A percentile compares a stretch with the other conserved stretches of the same genome.
These are phyloP conservation scores for Saccharomyces jurei DNA, from an alignment of 805 yeast species.

Conservation along the genomic window DNA sequence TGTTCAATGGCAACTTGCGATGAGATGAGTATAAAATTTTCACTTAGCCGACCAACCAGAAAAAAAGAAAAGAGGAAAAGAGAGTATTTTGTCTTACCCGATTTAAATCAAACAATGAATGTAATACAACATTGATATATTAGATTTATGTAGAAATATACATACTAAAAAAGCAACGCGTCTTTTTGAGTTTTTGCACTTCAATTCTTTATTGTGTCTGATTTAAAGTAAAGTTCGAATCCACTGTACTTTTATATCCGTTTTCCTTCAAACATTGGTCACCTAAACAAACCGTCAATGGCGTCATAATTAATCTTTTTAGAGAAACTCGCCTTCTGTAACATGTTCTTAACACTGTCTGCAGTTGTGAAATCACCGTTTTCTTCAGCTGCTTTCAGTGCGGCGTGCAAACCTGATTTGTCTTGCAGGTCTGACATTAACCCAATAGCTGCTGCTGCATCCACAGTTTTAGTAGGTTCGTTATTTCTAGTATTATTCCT, in stretches of 20 bases:
- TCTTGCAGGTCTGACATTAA: slow-evolving; percentile 17
- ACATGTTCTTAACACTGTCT: slow-evolving; percentile 70
- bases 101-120: not conserved
- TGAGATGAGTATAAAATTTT: slow-evolving; percentile 10
- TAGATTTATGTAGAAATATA: not conserved
- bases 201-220: not conserved
- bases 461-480: slow-evolving; percentile 13
- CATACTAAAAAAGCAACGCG: not conserved
- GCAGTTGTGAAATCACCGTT: slow-evolving; percentile 49
- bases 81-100: not conserved
- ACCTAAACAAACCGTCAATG: slow-evolving; percentile 43
- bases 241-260: not conserved
- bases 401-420: slow-evolving; percentile 33
- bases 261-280: not conserved
- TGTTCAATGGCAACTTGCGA: not conserved
- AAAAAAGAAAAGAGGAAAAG: not conserved
- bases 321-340: slow-evolving; percentile 68
- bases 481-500: slow-evolving; percentile 14
- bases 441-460: slow-evolving; percentile 15
- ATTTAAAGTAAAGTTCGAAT: no score
- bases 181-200: not conserved
- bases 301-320: slow-evolving; percentile 87
- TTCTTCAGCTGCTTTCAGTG: slow-evolving; percentile 32
- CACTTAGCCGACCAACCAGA: not conserved
- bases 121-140: not conserved